Percentiles rank a stretch among this genome's conserved stretches.
phyloP scores from a whole-genome alignment of 139 green algal genomes.

The Chlamydomonas urium region DNA sequence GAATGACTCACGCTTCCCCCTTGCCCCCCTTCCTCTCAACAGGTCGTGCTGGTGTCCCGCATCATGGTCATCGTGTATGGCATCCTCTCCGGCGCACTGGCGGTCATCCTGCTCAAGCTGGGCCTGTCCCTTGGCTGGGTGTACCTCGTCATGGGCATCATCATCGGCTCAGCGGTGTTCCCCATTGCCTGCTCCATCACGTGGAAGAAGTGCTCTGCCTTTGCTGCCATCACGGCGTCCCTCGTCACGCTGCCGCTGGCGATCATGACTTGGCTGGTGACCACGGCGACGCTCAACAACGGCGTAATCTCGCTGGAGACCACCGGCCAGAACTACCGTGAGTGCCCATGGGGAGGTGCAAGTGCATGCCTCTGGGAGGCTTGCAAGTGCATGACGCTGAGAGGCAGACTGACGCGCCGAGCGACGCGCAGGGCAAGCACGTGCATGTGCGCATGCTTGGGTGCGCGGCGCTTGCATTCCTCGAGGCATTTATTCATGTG shows the following conservation, averaged over 20 bases:
- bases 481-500: too few relatives aligned
- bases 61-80: conserved; percentile 50
- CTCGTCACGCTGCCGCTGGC: conserved; percentile 43
- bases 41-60: conserved; percentile 55
- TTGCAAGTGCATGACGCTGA: too few relatives aligned
- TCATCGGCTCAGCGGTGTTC: conserved; percentile 85
- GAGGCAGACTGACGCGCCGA: too few relatives aligned
- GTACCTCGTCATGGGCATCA: conserved; percentile 79
- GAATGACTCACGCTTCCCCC: too few relatives aligned
- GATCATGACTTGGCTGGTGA: conserved; percentile 60
- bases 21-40: too few relatives aligned
- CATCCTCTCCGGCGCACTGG: conserved; percentile 72
- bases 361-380: too few relatives aligned
- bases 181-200: conserved; percentile 67
- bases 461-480: too few relatives aligned
- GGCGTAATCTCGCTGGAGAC: too few relatives aligned
- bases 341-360: too few relatives aligned
- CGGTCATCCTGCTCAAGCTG: conserved; percentile 77
- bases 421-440: too few relatives aligned
- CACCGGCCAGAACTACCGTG: too few relatives aligned
- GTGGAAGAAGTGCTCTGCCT: conserved; percentile 67
- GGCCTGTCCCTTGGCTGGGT: conserved; percentile 74
- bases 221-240: conserved; percentile 66
- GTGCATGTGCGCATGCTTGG: too few relatives aligned
- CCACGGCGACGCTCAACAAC: conserved; percentile 27